A percentile compares a stretch with the other conserved stretches of the same genome.
Evolutionary conservation across 1,284 basidiomycete genomes (phyloP).

Genomic region (Tilletia walkeri): DNA sequence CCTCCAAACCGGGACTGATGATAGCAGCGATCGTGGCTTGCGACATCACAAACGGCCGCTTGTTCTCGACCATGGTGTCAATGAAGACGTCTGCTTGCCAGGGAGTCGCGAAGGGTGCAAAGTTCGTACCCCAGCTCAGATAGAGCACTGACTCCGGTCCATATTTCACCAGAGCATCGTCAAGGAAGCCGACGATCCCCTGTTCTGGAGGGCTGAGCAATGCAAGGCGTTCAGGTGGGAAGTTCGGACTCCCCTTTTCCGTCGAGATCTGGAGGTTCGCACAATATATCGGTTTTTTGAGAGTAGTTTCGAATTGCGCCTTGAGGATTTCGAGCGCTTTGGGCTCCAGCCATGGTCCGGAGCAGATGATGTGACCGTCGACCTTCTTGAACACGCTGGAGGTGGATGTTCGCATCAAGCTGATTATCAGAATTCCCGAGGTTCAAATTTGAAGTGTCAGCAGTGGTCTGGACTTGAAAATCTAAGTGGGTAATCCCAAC

Average conservation of each 20-base stretch:
- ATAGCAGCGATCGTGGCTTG: neutral
- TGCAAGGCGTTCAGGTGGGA: too few species aligned
- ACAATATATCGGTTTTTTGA: neutral
- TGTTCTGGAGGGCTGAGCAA: too few species aligned
- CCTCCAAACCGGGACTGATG: neutral
- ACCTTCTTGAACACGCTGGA: neutral
- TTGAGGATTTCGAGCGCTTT: neutral
- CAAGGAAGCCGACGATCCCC: neutral
- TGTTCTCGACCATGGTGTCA: slow-evolving; percentile 12
- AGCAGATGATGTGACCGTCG: neutral
- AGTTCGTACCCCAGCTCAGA: neutral
- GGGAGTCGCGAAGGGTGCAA: neutral
- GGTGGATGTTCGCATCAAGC: neutral
- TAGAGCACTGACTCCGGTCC: neutral
- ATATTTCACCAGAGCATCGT: neutral
- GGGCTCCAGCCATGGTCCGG: slow-evolving; percentile 5
- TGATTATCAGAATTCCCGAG: neutral
- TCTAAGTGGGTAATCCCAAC: neutral
- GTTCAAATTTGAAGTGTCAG: too few species aligned
- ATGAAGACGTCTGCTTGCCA: slow-evolving; percentile 7
- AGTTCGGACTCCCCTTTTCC: too few species aligned
- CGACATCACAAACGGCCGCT: neutral
- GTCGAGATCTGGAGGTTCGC: neutral
- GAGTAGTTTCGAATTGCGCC: neutral
- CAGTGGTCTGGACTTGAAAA: neutral